Conservation (phyloP, 2,329 filamentous ascomycete species). For the Phaeosphaeriaceae sp. region DNA sequence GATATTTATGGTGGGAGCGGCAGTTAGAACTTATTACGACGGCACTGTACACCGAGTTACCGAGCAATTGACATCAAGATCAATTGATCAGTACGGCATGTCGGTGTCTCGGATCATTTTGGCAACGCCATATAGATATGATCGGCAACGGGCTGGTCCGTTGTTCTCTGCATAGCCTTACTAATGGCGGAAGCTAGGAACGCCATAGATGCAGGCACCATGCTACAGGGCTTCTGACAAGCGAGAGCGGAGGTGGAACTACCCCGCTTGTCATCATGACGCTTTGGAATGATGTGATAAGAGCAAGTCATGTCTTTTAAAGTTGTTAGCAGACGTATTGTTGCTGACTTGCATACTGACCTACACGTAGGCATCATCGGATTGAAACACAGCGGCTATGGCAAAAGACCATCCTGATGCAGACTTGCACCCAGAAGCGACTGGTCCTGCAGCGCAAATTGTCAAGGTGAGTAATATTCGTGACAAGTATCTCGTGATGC, state of each 20-base stretch:
- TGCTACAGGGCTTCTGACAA: neutral
- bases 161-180: neutral
- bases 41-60: neutral
- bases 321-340: neutral
- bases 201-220: neutral
- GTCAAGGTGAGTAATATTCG: slow-evolving; percentile 30
- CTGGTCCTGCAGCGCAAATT: slow-evolving; percentile 37
- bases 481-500: neutral
- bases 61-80: neutral
- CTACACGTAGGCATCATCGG: neutral
- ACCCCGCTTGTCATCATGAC: slow-evolving; percentile 4
- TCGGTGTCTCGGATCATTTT: neutral
- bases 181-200: neutral
- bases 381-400: slow-evolving; percentile 20
- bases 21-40: too few species aligned
- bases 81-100: neutral
- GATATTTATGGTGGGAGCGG: neutral
- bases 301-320: neutral
- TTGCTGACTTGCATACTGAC: neutral
- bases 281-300: neutral
- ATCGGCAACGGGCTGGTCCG: neutral
- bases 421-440: slow-evolving; percentile 44
- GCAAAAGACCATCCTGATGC: slow-evolving; percentile 45
- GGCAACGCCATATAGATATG: neutral
- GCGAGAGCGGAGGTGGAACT: neutral